phyloP scores from a whole-genome alignment of 352 stramenopile genomes.

The Aphanomyces invadans region DNA sequence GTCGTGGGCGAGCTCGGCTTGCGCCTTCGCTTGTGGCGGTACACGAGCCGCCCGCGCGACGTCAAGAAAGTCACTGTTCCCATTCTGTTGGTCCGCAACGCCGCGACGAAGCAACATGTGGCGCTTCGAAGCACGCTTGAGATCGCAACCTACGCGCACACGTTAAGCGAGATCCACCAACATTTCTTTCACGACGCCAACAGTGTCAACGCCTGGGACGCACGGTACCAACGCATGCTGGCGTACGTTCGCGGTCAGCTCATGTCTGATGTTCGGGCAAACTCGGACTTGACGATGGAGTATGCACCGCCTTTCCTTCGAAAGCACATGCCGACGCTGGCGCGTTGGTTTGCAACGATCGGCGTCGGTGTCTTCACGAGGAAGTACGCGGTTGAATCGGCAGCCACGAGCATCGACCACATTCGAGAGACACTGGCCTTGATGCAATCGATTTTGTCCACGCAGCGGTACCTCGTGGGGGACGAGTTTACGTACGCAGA shows the following conservation, averaged over 20 bases:
- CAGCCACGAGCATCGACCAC: background rate
- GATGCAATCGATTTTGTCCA: background rate
- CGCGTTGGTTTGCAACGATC: background rate
- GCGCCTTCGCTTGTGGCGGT: background rate
- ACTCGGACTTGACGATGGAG: background rate
- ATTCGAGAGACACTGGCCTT: background rate
- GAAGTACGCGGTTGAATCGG: background rate
- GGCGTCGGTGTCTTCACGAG: background rate
- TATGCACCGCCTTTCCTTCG: background rate
- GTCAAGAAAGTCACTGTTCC: background rate
- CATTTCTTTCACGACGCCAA: background rate
- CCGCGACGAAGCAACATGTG: background rate
- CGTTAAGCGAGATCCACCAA: background rate
- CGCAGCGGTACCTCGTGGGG: background rate
- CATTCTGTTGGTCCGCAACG: background rate
- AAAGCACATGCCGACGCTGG: background rate
- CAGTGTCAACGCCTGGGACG: background rate
- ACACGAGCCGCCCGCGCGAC: too few relatives aligned
- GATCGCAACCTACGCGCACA: background rate
- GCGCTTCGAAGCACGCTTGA: background rate
- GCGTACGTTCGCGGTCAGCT: background rate
- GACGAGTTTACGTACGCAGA: background rate
- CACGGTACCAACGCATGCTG: background rate
- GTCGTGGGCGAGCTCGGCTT: background rate
- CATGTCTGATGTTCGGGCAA: background rate